Evolutionary conservation across 371 early-diverging fungal genomes (phyloP).

Genomic region (Circinella umbellata): DNA sequence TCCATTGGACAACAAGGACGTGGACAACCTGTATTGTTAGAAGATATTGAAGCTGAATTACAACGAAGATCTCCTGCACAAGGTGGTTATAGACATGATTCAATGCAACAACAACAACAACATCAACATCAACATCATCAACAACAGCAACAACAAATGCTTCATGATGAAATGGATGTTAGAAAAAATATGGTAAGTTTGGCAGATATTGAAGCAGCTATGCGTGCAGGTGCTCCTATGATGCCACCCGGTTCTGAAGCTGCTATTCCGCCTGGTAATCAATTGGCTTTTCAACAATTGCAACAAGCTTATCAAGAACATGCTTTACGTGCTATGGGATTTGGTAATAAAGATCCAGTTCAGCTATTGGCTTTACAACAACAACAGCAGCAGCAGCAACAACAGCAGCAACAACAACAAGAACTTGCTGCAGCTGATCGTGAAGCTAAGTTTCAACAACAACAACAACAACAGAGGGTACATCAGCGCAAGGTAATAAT

Average conservation of each 20-base stretch:
- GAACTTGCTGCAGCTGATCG: conserved; percentile 26
- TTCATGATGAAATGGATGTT: conserved; percentile 27
- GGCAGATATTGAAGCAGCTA: conserved; percentile 73
- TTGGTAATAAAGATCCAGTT: conserved; percentile 18
- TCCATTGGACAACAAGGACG: conserved; percentile 39
- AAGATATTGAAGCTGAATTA: conserved; percentile 68
- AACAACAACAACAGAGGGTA: conserved; percentile 53
- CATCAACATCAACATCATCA: no score
- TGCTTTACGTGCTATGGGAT: conserved; percentile 31
- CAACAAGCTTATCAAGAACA: conserved; percentile 34
- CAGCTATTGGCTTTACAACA: conserved; percentile 21
- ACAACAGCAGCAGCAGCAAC: no score
- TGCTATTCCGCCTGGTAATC: conserved; percentile 1
- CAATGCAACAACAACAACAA: no score
- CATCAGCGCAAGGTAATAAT: conserved; percentile 51
- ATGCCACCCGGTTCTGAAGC: background rate
- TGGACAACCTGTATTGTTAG: conserved; percentile 39
- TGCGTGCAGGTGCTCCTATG: conserved; percentile 39
- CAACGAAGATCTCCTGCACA: conserved; percentile 36
- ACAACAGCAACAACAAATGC: no score
- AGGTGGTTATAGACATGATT: conserved; percentile 21
- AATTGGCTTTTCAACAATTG: conserved; percentile 23
- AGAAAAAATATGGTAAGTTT: conserved; percentile 63
- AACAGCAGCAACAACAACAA: conserved; percentile 22
- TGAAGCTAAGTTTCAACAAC: conserved; percentile 23